Evolutionary conservation across 441 rosid genomes (phyloP).

Genomic region (Brassica hybrid): DNA sequence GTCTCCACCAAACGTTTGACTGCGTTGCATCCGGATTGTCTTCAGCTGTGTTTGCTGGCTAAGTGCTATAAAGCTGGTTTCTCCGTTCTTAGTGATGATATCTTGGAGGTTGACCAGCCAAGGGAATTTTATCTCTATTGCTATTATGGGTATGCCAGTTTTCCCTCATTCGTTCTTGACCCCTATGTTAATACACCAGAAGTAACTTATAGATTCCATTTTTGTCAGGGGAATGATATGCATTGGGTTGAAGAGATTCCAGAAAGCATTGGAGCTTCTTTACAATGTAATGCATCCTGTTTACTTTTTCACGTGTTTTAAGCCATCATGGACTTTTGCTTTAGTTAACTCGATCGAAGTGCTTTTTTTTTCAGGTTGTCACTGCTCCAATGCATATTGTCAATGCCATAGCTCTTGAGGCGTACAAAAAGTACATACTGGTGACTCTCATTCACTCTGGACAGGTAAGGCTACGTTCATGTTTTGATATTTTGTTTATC

Average conservation of each 20-base stretch:
- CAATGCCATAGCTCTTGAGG: conserved; percentile 91
- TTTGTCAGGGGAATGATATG: conserved; percentile 89
- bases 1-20: conserved; percentile 67
- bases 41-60: too few relatives aligned
- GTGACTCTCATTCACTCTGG: conserved; percentile 87
- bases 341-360: conserved; percentile 20
- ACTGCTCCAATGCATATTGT: conserved; percentile 86
- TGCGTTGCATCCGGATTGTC: too few relatives aligned
- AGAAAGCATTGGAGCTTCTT: conserved; percentile 93
- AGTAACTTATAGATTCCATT: neutral
- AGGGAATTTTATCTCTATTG: too few relatives aligned
- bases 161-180: conserved; percentile 27
- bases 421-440: too few relatives aligned
- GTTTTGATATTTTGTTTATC: neutral
- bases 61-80: too few relatives aligned
- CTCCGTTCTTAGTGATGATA: too few relatives aligned
- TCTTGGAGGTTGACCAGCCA: too few relatives aligned
- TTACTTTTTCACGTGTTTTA: conserved; percentile 22
- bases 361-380: conserved; percentile 64
- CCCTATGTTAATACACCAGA: neutral
- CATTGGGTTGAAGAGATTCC: conserved; percentile 80
- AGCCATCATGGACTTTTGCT: conserved; percentile 7
- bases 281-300: conserved; percentile 59
- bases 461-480: conserved; percentile 54
- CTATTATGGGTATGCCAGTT: neutral